Percentiles rank a stretch among this genome's conserved stretches.
phyloP scores from a whole-genome alignment of 73 alveolate species.

The Paramecium biaurelia region DNA sequence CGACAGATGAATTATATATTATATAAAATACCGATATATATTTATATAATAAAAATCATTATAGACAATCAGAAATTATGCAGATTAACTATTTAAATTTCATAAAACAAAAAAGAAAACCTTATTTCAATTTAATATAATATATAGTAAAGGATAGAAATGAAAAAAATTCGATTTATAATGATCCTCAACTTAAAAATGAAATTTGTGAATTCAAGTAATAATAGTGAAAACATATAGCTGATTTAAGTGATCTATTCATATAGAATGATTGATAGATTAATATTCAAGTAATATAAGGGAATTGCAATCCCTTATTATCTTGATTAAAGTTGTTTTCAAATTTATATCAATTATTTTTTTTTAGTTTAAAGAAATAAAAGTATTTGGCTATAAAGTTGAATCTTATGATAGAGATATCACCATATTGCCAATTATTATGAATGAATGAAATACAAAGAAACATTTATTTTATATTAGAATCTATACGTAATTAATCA shows the following conservation, averaged over 20 bases:
- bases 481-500: neutral
- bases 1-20: neutral
- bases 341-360: too few relatives aligned
- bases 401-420: slow-evolving; percentile 90
- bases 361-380: too few relatives aligned
- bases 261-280: too few relatives aligned
- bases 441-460: slow-evolving; percentile 96
- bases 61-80: too few relatives aligned
- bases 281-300: neutral
- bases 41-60: neutral
- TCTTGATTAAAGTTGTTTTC: too few relatives aligned
- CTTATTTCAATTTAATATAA: too few relatives aligned
- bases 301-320: neutral
- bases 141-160: neutral
- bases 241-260: neutral
- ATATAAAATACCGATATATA: neutral
- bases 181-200: neutral
- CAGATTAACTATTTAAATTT: too few relatives aligned
- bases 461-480: slow-evolving; percentile 87
- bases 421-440: slow-evolving; percentile 93
- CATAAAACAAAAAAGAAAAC: neutral
- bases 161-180: too few relatives aligned
- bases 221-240: neutral
- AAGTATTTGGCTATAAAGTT: slow-evolving; percentile 90
- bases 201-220: neutral